Percentiles rank a stretch among this genome's conserved stretches.
phyloP scores from a whole-genome alignment of 345 rosid genomes.

The Mercurialis annua region DNA sequence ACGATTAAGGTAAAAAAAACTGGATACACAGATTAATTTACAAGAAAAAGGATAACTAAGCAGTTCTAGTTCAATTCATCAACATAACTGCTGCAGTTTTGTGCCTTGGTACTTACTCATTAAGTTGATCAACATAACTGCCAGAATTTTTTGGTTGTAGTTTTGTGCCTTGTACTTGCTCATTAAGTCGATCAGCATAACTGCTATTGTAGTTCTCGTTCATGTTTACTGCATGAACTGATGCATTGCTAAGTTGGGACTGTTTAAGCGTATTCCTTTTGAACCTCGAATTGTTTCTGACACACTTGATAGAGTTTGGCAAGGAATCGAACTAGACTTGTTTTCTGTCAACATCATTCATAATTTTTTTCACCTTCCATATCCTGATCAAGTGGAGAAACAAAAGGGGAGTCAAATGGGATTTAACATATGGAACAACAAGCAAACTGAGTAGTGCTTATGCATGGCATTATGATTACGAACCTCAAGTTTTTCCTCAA shows the following conservation, averaged over 20 bases:
- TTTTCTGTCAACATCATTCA: slow-evolving; percentile 21
- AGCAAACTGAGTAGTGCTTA: neutral
- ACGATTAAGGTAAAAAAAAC: neutral
- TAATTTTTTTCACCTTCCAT: slow-evolving; percentile 28
- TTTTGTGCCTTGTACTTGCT: neutral
- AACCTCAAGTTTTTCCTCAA: slow-evolving; percentile 19
- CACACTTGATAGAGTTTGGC: slow-evolving; percentile 8
- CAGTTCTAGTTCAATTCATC: too few relatives aligned
- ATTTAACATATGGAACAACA: neutral
- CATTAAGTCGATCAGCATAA: neutral
- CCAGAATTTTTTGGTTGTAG: neutral
- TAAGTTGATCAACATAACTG: too few relatives aligned
- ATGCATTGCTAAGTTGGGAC: neutral
- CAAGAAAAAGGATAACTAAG: neutral
- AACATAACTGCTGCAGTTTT: too few relatives aligned
- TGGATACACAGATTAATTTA: neutral
- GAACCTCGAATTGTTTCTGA: neutral
- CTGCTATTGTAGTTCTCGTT: neutral
- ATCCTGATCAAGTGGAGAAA: slow-evolving; percentile 13
- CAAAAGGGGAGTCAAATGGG: neutral
- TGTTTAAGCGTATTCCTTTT: neutral
- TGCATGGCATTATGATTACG: slow-evolving; percentile 9
- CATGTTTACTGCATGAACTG: neutral
- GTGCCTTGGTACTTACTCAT: too few relatives aligned
- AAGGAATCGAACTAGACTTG: slow-evolving; percentile 17